Evolutionary conservation across 2,329 filamentous ascomycete species (phyloP).

Genomic region (Aureobasidium sp.): DNA sequence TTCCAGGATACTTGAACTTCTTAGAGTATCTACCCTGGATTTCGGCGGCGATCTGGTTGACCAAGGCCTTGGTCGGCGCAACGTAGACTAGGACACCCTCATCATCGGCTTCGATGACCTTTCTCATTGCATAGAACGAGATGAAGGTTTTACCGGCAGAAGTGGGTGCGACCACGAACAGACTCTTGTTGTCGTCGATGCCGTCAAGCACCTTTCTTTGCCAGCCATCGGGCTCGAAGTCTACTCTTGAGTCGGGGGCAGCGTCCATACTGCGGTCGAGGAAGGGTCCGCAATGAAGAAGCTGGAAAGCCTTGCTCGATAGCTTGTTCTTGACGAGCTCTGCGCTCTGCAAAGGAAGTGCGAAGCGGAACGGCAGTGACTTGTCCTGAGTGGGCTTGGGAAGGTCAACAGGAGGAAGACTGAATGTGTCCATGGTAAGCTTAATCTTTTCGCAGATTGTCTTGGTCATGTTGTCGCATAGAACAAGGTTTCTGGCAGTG

Average conservation of each 20-base stretch:
- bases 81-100: conserved; percentile 69
- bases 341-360: conserved; percentile 23
- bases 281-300: conserved; percentile 62
- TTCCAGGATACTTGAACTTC: conserved; percentile 49
- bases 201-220: conserved; percentile 65
- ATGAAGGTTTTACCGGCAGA: conserved; percentile 79
- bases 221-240: conserved; percentile 69
- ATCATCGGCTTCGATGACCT: conserved; percentile 59
- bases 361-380: conserved; percentile 39
- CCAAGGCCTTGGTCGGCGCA: conserved; percentile 71
- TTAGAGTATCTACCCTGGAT: conserved; percentile 68
- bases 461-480: conserved; percentile 33
- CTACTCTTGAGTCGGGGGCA: conserved; percentile 56
- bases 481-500: conserved; percentile 32
- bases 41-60: conserved; percentile 77
- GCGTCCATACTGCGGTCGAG: conserved; percentile 68
- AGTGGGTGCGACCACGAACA: conserved; percentile 70
- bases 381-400: conserved; percentile 28
- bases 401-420: conserved; percentile 31
- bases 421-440: conserved; percentile 31
- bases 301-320: conserved; percentile 53
- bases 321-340: conserved; percentile 25
- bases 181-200: conserved; percentile 60
- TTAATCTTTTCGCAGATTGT: conserved; percentile 32
- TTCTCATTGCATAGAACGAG: conserved; percentile 75